Evolutionary conservation across 805 yeast genomes (phyloP).

Genomic region (Hermanozyma aechmeae): DNA sequence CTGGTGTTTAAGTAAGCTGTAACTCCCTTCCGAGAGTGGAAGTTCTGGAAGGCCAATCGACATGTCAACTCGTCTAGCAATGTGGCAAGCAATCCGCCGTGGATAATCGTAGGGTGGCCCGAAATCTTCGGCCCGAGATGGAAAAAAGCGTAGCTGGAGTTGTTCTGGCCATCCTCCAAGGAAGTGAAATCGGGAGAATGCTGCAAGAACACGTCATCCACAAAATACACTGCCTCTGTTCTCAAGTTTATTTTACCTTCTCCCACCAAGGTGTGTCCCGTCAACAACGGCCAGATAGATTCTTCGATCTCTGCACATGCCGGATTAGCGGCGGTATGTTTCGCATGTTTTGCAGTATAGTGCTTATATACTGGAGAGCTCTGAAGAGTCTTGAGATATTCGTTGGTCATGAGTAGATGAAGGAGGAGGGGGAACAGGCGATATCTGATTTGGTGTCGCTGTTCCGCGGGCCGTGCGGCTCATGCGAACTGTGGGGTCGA

Average conservation of each 20-base stretch:
- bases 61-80: constrained; percentile 34
- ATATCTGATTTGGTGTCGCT: too few species aligned
- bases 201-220: constrained; percentile 21
- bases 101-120: constrained; percentile 33
- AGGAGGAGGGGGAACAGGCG: too few species aligned
- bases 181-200: constrained; percentile 14
- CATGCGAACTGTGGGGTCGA: too few species aligned
- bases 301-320: constrained; percentile 13
- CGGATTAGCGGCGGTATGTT: constrained; percentile 8
- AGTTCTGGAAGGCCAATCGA: constrained; percentile 32
- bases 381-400: background rate
- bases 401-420: too few species aligned
- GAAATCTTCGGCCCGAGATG: constrained; percentile 28
- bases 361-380: constrained; percentile 5
- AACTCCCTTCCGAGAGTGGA: constrained; percentile 29
- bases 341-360: constrained; percentile 5
- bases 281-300: constrained; percentile 23
- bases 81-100: constrained; percentile 36
- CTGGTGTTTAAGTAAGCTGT: constrained; percentile 36
- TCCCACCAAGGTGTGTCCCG: constrained; percentile 27
- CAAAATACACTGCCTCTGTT: constrained; percentile 21
- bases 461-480: too few species aligned
- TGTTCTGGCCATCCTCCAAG: constrained; percentile 11
- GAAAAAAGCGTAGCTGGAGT: constrained; percentile 28
- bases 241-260: constrained; percentile 24